Conservation (phyloP, 441 rosid species). For the Hura crepitans region DNA sequence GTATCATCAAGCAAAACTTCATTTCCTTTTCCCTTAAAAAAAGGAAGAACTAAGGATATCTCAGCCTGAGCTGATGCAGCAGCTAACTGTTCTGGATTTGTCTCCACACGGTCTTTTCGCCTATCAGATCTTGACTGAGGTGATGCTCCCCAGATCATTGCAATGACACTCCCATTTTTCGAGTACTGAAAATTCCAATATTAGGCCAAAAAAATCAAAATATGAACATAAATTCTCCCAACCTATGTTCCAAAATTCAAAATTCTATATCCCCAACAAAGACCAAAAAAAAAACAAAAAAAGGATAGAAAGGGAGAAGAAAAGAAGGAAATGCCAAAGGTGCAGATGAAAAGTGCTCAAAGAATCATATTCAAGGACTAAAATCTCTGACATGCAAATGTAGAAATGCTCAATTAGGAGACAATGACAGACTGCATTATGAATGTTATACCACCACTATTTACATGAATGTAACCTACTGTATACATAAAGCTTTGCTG, state of each 20-base stretch:
- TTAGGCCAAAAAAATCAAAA: slow-evolving; percentile 21
- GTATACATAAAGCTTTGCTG: neutral
- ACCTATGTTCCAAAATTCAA: neutral
- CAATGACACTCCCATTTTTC: slow-evolving; percentile 65
- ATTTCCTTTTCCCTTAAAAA: neutral
- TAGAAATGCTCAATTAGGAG: neutral
- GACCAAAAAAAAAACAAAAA: neutral
- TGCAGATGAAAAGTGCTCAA: neutral
- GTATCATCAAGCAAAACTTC: neutral
- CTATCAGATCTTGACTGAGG: slow-evolving; percentile 96
- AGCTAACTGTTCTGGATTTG: slow-evolving; percentile 95
- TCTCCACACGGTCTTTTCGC: slow-evolving; percentile 90
- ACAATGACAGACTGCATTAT: neutral
- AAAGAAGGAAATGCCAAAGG: neutral
- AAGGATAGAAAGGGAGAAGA: neutral
- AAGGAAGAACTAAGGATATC: slow-evolving; percentile 60
- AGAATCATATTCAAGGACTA: neutral
- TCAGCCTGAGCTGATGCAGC: slow-evolving; percentile 98
- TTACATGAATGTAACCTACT: neutral
- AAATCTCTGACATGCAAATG: neutral
- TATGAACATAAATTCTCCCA: neutral
- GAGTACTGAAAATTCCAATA: slow-evolving; percentile 47
- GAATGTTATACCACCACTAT: neutral
- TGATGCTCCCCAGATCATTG: slow-evolving; percentile 94
- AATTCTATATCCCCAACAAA: neutral